phyloP scores from a whole-genome alignment of 1,139 yeast species.

The Yamadazyma spencermartinsiae region DNA sequence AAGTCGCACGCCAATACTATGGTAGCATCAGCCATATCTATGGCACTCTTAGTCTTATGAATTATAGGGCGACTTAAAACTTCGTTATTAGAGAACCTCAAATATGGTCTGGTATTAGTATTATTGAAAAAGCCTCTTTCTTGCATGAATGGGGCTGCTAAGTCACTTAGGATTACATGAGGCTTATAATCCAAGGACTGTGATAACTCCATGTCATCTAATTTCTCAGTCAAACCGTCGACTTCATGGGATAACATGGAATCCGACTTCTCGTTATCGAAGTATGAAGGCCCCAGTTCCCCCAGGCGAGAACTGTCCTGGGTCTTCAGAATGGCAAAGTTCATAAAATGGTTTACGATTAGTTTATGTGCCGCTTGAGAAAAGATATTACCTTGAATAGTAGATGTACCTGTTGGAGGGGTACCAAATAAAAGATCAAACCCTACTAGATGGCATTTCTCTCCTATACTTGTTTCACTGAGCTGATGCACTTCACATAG shows the following conservation, averaged over 20 bases:
- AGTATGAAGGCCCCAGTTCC: conserved; percentile 20
- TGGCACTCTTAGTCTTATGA: conserved; percentile 28
- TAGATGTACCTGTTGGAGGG: conserved; percentile 78
- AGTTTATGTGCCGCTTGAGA: conserved; percentile 64
- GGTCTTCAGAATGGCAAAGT: conserved; percentile 27
- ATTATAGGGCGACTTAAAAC: conserved; percentile 27
- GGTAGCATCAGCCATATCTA: conserved; percentile 90
- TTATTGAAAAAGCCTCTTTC: conserved; percentile 63
- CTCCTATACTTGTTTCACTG: conserved; percentile 49
- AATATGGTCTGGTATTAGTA: conserved; percentile 75
- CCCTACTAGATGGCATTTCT: conserved; percentile 72
- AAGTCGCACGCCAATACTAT: conserved; percentile 70
- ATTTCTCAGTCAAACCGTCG: conserved; percentile 14
- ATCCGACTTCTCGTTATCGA: conserved; percentile 29
- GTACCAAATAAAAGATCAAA: conserved; percentile 76
- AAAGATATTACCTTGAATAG: conserved; percentile 84
- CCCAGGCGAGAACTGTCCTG: conserved; percentile 6
- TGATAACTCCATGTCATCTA: background rate
- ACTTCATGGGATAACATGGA: conserved; percentile 19
- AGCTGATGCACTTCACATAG: conserved; percentile 30
- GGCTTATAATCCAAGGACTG: conserved; percentile 24
- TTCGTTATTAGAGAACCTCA: conserved; percentile 27
- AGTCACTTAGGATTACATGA: conserved; percentile 79
- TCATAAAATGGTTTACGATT: conserved; percentile 56
- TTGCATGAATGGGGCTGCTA: conserved; percentile 76